Base-by-base conservation (phyloP, 495 filamentous ascomycete genomes). In the Penicillium crystallinum region DNA sequence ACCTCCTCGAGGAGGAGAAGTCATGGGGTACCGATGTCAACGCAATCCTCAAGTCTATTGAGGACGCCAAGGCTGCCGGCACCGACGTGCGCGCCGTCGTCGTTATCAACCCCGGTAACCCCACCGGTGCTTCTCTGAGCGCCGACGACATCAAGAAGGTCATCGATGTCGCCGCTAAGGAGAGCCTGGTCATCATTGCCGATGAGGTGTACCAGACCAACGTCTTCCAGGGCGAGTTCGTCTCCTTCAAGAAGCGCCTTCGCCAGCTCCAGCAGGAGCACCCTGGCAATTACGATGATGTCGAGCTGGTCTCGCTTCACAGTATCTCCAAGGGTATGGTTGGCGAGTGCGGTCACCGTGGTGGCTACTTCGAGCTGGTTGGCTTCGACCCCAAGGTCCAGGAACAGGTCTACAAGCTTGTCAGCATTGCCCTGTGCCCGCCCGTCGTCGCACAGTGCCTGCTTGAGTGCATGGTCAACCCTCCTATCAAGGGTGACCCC, bases 121-220 rank as follows among this genome's bases (percentile, higher is more conserved):
- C 93, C 3, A 98, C 93, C 0, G 93, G 93, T 54, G 90, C 90
- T 42, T 90, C 85, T 51, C 79, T 98, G 21, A 71, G 82, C 35
- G 73, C 85, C 40, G 80, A 83, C 12, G 91, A 95, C 61, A 86
- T 98, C 67, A 81, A 82, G 59, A 73, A 79, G 52, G 88, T 97
- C 3, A 78, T 97, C 42, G 78, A 90, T 19, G 83, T 97, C 43
- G 93, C 95, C 23, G 85, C 87, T 9, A 77, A 91, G 67, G 81
- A 97, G 75, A 84, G 85, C 48, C 80, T 98, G 14, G 91, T 97
- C 12, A 75, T 97, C 35, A 75, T 98, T 35, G 93, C 95, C 49
- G 93, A 98, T 61, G 93, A 98, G 71, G 93, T 98, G 7, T 98
- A 98, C 81, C 93, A 98, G 73, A 97, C 95, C 64, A 98, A 98